Conservation (phyloP, 2,329 filamentous ascomycete genomes). For the Talaromyces sp. region DNA sequence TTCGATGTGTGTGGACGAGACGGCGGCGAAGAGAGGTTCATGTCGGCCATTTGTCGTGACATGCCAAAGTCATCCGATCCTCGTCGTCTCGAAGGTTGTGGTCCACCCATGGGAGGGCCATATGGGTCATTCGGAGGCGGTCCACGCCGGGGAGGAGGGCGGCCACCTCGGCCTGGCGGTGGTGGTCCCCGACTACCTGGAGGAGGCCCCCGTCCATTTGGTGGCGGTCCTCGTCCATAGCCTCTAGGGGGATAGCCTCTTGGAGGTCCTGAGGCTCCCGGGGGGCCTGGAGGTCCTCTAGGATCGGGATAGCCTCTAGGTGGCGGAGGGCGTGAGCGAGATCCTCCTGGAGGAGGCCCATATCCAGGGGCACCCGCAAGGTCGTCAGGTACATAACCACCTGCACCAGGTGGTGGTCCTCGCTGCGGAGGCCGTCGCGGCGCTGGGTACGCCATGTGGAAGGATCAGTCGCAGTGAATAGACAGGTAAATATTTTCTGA, state of each 20-base stretch:
- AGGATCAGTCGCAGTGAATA: neutral
- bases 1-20: slow-evolving; percentile 37
- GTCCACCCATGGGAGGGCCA: slow-evolving; percentile 20
- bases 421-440: slow-evolving; percentile 26
- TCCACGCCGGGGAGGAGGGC: slow-evolving; percentile 26
- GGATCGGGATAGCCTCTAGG: slow-evolving; percentile 6
- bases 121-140: slow-evolving; percentile 30
- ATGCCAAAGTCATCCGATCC: slow-evolving; percentile 28
- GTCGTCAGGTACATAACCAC: slow-evolving; percentile 22
- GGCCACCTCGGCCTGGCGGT: slow-evolving; percentile 14
- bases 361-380: slow-evolving; percentile 7
- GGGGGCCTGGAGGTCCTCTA: neutral
- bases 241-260: neutral
- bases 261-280: neutral
- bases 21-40: slow-evolving; percentile 29
- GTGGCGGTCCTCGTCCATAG: slow-evolving; percentile 10
- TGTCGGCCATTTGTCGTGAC: slow-evolving; percentile 36
- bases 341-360: neutral
- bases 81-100: slow-evolving; percentile 26
- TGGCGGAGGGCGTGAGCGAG: slow-evolving; percentile 9
- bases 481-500: neutral
- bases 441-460: slow-evolving; percentile 34
- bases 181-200: slow-evolving; percentile 10
- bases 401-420: slow-evolving; percentile 13
- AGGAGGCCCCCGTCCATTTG: slow-evolving; percentile 10